Evolutionary conservation across 257 asterid species (phyloP), one percentile per base, ranked within the genome.

Genomic region (Primulina eburnea): DNA sequence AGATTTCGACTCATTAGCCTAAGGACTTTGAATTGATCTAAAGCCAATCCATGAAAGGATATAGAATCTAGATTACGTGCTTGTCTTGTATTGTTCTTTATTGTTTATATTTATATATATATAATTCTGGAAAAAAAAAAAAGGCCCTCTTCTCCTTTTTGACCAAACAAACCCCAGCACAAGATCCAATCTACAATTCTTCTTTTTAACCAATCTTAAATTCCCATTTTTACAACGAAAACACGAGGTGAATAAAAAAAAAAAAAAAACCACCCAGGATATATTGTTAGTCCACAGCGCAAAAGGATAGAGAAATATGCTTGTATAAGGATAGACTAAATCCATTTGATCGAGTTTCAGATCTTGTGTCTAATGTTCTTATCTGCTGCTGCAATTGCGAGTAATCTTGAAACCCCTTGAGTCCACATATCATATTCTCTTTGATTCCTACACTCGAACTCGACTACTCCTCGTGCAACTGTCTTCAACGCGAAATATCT

Each of bases 351-450:
- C 43, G 65, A 71, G 33, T 38, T 62, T 53, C 84, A 85, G n/a
- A 77, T 75, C 73, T 76, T 78, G 47, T 86, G 88, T 74, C 82
- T 84, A 52, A 17, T 82, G 67, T 82, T 89, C 86, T 65, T 90
- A 74, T 88, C 99, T 12, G 92, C 90, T 66, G 90, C 90, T 66
- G 90, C 99, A 73, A 87, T 71, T 16, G 87, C 60, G 50, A 91
- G 88, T 60, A 94, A 77, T 79, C 97, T 91, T 20, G 96, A 84
- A 32, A 94, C 97, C 58, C 99, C 99, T 61, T 85, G 98, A 76
- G 98, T 89, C 99, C 98, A 94, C 12, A 89, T 81, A 78, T 89
- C 97, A 43, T 88, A 89, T 56, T 94, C 99, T 38, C 95, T 84
- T 60, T 88, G 88, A 38, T 89, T 84, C 80, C 81, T 68, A 66